Conservation (phyloP, 257 asterid species). For the Ballota nigra region DNA sequence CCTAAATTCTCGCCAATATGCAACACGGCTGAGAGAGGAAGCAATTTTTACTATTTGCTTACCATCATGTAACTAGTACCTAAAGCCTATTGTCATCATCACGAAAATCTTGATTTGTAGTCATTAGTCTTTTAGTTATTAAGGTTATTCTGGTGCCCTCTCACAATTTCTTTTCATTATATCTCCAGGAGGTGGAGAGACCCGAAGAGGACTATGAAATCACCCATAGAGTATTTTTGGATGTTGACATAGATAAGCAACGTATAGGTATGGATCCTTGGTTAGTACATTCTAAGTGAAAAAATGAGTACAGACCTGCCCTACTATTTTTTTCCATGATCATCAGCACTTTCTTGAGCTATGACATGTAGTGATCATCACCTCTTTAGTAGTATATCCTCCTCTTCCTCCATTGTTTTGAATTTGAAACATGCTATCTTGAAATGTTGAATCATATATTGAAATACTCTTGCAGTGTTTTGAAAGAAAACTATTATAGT, state of each 20-base stretch:
- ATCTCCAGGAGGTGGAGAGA: slow-evolving; percentile 48
- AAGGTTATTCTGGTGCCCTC: slow-evolving; percentile 4
- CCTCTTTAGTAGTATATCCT: neutral
- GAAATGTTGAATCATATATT: slow-evolving; percentile 4
- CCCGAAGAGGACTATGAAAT: slow-evolving; percentile 59
- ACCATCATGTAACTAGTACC: neutral
- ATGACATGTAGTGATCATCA: neutral
- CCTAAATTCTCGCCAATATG: neutral
- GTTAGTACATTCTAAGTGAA: neutral
- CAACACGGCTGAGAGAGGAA: neutral
- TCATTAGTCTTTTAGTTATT: neutral
- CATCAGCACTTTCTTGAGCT: neutral
- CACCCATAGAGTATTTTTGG: slow-evolving; percentile 80
- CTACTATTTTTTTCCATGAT: neutral
- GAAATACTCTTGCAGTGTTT: neutral
- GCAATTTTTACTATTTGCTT: neutral
- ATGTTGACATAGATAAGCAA: slow-evolving; percentile 83
- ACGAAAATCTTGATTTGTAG: neutral
- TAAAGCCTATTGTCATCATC: neutral
- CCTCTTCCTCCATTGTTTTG: neutral
- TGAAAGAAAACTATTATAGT: neutral
- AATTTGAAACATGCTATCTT: slow-evolving; percentile 3
- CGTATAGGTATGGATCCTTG: slow-evolving; percentile 53
- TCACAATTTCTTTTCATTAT: neutral
- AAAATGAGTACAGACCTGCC: neutral